Evolutionary conservation across 139 green algal genomes (phyloP), one percentile per base, ranked within the genome.

Genomic region (Haematococcus lacustris): DNA sequence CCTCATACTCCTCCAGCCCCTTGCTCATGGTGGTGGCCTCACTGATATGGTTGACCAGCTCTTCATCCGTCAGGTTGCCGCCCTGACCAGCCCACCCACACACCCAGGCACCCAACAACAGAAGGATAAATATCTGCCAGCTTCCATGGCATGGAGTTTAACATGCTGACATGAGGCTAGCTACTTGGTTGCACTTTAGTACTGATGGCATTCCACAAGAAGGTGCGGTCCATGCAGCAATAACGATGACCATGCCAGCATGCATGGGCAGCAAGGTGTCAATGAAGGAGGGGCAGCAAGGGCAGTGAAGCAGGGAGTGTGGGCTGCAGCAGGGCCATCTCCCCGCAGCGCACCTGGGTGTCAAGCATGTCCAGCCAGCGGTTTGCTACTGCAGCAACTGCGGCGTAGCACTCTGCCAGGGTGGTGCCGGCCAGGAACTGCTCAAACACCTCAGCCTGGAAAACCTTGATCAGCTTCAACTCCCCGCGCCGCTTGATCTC

Each of bases 401-500:
- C 87, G 2, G 61, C 84, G 78, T 99, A 99, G 85, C 91, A 97
- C 79, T 96, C 87, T 51, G 88, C 78, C 71, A 98, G 83, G 0
- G 78, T 93, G 69, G 51, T 60, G 37, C 95, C 95, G 21, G 84
- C 74, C 51, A 99, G 83, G 73, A 99, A 99, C 69, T 94, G 79
- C 65, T 92, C 85, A 85, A 99, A 99, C 51, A 99, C 90, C 76
- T 91, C 86, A 1, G 81, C 88, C 88, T 98, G 94, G 82, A 99
- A 98, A 30, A 94, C 63, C 63, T 98, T 98, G 82, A 98, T 96
- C 3, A 98, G 88, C 88, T 98, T 98, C 9, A 98, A 91, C 91
- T 98, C 94, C 1, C 94, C 94, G 26, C 94, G 85, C 1, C 94
- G 85, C 85, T 98, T 98, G 28, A 98, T 78, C 86, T 96, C 90